Conservation (phyloP, 2,329 filamentous ascomycete genomes). For the Claviceps fusiformis region DNA sequence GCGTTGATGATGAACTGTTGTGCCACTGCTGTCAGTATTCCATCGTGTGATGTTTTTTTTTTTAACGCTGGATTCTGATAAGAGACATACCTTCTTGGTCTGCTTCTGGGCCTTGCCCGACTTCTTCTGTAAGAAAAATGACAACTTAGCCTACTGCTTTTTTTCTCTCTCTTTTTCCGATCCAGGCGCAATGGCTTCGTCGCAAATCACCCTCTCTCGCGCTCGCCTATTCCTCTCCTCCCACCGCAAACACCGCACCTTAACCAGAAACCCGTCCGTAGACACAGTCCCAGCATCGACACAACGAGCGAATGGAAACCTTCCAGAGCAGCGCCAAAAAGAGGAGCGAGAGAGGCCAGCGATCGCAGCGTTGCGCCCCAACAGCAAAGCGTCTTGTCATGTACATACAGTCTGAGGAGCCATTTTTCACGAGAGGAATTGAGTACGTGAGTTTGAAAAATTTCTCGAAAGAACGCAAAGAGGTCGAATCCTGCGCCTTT, state of each 20-base stretch:
- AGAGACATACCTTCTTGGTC: slow-evolving; percentile 61
- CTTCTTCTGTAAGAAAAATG: slow-evolving; percentile 44
- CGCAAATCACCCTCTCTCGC: not conserved
- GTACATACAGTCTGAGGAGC: slow-evolving; percentile 80
- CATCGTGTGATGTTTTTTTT: not conserved
- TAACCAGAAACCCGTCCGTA: not conserved
- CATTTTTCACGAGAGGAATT: slow-evolving; percentile 46
- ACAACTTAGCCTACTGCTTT: slow-evolving; percentile 94
- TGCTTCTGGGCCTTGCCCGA: slow-evolving; percentile 60
- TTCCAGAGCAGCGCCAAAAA: not conserved
- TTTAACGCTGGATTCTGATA: not conserved
- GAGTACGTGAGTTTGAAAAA: slow-evolving; percentile 10
- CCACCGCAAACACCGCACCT: not conserved
- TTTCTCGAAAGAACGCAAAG: slow-evolving; percentile 36
- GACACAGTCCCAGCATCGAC: not conserved
- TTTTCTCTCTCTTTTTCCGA: not conserved
- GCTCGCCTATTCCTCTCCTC: not conserved
- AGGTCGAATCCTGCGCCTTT: slow-evolving; percentile 71
- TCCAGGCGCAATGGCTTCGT: slow-evolving; percentile 4
- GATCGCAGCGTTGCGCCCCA: slow-evolving; percentile 30
- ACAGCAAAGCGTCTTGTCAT: slow-evolving; percentile 84
- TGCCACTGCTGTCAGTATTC: not conserved
- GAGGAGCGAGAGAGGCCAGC: not conserved
- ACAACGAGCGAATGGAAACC: not conserved
- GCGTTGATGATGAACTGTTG: slow-evolving; percentile 95